These are phyloP conservation scores for Candida wancherniae DNA, from an alignment of 805 yeast species.

Conservation along the genomic window DNA sequence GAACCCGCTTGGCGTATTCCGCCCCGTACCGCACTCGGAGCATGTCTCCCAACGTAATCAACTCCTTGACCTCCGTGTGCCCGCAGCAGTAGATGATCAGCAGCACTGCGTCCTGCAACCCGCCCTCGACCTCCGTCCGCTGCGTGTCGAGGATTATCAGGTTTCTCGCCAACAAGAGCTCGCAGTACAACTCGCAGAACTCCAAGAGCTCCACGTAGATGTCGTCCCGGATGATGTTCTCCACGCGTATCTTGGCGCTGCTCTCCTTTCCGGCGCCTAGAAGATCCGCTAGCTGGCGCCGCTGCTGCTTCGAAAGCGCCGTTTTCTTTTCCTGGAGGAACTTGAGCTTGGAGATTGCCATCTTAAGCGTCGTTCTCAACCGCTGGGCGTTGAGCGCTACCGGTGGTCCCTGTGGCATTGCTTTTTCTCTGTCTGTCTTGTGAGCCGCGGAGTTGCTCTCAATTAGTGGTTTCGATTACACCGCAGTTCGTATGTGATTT, in stretches of 20 bases:
- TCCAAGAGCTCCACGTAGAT: slow-evolving; percentile 75
- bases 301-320: slow-evolving; percentile 69
- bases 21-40: slow-evolving; percentile 59
- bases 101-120: slow-evolving; percentile 71
- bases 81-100: slow-evolving; percentile 66
- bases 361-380: slow-evolving; percentile 46
- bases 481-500: too few species aligned
- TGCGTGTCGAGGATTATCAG: slow-evolving; percentile 48
- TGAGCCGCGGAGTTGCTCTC: too few species aligned
- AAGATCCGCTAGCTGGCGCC: slow-evolving; percentile 67
- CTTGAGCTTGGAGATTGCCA: slow-evolving; percentile 67
- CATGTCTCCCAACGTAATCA: slow-evolving; percentile 55
- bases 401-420: slow-evolving; percentile 21
- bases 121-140: slow-evolving; percentile 45
- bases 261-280: slow-evolving; percentile 68
- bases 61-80: slow-evolving; percentile 72
- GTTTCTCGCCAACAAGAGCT: slow-evolving; percentile 70
- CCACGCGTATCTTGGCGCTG: slow-evolving; percentile 79
- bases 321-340: slow-evolving; percentile 70
- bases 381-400: slow-evolving; percentile 31
- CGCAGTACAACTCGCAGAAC: slow-evolving; percentile 76
- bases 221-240: slow-evolving; percentile 79
- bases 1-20: slow-evolving; percentile 56
- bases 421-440: not conserved
- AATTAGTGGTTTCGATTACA: too few species aligned